Conservation (phyloP, 148 eudicot genomes). For the Suaeda aralocaspica region DNA sequence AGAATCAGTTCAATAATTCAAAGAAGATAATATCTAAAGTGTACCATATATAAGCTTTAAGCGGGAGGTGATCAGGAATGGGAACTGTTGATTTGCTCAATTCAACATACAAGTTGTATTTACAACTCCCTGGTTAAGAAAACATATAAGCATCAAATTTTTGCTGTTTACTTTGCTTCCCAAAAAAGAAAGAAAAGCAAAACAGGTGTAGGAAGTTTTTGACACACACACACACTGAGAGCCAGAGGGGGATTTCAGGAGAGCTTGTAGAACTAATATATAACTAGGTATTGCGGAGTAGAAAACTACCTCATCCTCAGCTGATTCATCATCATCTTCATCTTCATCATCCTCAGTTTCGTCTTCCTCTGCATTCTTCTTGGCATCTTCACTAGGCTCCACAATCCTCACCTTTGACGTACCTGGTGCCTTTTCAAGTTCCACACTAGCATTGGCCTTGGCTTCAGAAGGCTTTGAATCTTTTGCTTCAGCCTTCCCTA, state of each 20-base stretch:
- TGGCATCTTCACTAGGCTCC: constrained; percentile 45
- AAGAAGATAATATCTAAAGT: no score
- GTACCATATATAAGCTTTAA: neutral
- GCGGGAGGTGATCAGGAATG: neutral
- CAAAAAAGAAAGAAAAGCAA: neutral
- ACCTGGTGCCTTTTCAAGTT: constrained; percentile 33
- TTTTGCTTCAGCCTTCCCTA: constrained; percentile 35
- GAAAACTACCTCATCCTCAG: constrained; percentile 54
- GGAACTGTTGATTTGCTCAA: no score
- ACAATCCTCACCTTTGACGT: constrained; percentile 55
- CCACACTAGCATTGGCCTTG: constrained; percentile 28
- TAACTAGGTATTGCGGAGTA: no score
- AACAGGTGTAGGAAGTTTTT: no score
- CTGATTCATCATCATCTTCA: constrained; percentile 34
- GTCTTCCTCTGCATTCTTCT: constrained; percentile 31
- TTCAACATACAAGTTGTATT: neutral
- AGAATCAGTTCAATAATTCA: no score
- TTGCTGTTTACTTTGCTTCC: neutral
- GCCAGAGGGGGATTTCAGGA: no score
- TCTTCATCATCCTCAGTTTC: constrained; percentile 35
- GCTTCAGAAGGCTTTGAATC: constrained; percentile 30
- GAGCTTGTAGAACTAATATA: no score
- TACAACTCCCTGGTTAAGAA: neutral
- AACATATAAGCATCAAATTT: neutral
- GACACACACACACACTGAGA: no score